A percentile compares a stretch with the other conserved stretches of the same genome.
Conservation (phyloP, 306 rosid species). For the Quercus variabilis region DNA sequence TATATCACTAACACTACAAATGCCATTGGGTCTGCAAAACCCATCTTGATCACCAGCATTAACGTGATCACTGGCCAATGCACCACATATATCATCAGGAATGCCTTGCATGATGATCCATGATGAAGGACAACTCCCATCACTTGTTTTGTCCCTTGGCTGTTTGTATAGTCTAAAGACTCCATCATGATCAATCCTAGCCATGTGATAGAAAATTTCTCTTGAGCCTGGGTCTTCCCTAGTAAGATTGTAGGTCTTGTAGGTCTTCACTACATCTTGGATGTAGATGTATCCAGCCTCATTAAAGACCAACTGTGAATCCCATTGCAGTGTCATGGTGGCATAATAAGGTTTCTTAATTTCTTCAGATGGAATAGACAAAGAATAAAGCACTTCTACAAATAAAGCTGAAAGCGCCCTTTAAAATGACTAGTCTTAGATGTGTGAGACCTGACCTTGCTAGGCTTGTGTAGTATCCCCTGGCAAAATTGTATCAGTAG, state of each 20-base stretch:
- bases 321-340: neutral
- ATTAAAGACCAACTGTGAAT: conserved; percentile 10
- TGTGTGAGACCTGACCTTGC: neutral
- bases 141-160: neutral
- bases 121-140: conserved; percentile 6
- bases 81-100: conserved; percentile 24
- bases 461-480: too few species aligned
- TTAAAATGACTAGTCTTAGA: conserved; percentile 7
- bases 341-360: conserved; percentile 3
- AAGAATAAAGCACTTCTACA: conserved; percentile 8
- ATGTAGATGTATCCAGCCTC: conserved; percentile 25
- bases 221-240: neutral
- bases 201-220: conserved; percentile 15
- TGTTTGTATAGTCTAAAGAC: conserved; percentile 7
- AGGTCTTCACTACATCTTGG: neutral
- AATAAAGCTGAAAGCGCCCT: conserved; percentile 23
- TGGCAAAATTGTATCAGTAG: too few species aligned
- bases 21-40: conserved; percentile 7
- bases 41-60: neutral
- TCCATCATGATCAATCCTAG: conserved; percentile 28
- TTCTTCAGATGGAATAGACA: neutral
- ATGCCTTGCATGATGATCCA: neutral
- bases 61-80: neutral
- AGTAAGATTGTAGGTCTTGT: neutral
- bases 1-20: neutral